Base-by-base conservation (phyloP, 2,329 filamentous ascomycete genomes). In the Aspergillus sp. region DNA sequence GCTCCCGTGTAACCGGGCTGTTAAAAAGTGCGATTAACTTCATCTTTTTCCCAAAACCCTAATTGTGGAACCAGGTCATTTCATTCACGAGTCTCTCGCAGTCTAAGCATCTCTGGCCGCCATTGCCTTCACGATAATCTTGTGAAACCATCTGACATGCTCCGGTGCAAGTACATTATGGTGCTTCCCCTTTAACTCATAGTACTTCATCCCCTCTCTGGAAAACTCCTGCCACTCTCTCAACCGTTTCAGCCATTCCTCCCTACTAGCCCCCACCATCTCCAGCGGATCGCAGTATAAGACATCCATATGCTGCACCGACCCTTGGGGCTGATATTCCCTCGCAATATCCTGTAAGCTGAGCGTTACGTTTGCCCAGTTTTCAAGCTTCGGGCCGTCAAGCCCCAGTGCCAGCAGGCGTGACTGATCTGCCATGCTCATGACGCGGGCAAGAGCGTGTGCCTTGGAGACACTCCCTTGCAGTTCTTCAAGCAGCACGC, bases 241-340 rank as follows among this genome's bases (percentile, higher is more conserved):
- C 15, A 66, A 37, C 13, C 54, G 48, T 2, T 27, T 17, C 13
- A 13, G 26, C 38, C 37, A 36, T 8, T 39, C 17, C 10, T 29
- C 24, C 14, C 22, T 28, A 7, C 6, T 11, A 1, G 22, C 15
- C 4, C 53, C 52, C 3, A 48, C 52, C 1, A 38, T 40, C 19
- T 40, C 49, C 2, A 60, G 41, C 8, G 64, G 63, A 4, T 45
- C 40, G 2, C 56, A 58, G 20, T 58, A 53, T 36, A 70, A 68
- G 1, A 68, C 50, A 43, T 70, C 66, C 29, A 69, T 57, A 2
- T 20, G 10, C 1, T 36, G 33, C 0, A 68, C 56, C 1, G 15
- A 34, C 0, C 64, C 64, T 0, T 12, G n/a, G 1, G 66, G 66
- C 29, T 69, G 60, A 39, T 69, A 71, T 11, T 68, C 54, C 1